Base-by-base conservation (phyloP, 2,329 filamentous ascomycete species). In the Arthrobotrys conoides region DNA sequence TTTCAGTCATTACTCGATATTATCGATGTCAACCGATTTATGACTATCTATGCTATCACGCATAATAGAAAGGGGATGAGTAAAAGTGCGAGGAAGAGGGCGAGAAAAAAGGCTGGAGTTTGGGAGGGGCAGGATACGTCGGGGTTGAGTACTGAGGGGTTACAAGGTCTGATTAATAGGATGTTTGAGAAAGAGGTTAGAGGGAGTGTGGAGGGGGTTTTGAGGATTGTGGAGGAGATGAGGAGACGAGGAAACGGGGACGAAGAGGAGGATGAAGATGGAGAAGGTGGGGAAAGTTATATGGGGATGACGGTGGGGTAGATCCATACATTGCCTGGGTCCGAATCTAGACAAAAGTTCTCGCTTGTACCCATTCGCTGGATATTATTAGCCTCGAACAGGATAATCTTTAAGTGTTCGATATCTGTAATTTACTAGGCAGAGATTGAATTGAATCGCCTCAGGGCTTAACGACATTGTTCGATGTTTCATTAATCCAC, bases 221-320 rank as follows among this genome's bases (percentile, higher is more conserved):
- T 71, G 30, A 16, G 18, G 3, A 10, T 55, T 14, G 51, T 70
- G 12, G 53, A 12, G 12, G 67, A 36, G 22, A 46, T 61, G 30
- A 49, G 38, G 44, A 8, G 38, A 18, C 4, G 22, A 18, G 18
- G 20, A 9, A 57, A 53, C 12, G 49, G 49, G 1, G 30, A 48
- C 9, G 33, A 41, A 18, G 55, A 53, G 1, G 55, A 22, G 4
- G 41, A 44, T 16, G 41, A 16, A 10, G 53, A 20, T 2, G 44
- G 9, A n/a, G 64, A n/a, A 24, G 65, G 46, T 1, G 67, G 8
- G 18, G 68, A 71, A 2, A 51, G 33, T 16, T 71, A 71, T 71
- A 71, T 64, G 68, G 68, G 68, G 0, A 71, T 71, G 68, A 55
- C 27, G 18, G 68, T 71, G 12, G 68, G 57, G 16, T 71, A n/a